Base-by-base conservation (phyloP, 345 rosid species). In the Eucalyptus guilfoylei region DNA sequence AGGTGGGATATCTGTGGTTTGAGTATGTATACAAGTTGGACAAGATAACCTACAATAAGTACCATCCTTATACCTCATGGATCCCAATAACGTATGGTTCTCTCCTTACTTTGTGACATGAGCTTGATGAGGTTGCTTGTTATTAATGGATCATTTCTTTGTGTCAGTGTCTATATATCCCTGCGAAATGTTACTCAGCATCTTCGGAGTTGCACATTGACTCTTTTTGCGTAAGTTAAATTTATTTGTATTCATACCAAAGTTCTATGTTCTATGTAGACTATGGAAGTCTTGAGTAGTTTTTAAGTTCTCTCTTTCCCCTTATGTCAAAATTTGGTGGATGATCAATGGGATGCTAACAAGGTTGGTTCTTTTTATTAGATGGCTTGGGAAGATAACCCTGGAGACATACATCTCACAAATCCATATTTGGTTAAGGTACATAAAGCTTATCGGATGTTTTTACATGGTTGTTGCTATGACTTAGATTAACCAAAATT, bases 61-160 rank as follows among this genome's bases (percentile, higher is more conserved):
- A 93, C 92, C 99, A 98, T 92, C 99, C 99, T 85, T 98, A 97
- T 90, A 98, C 99, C 86, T 98, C 99, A 11, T 98, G 99, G 99
- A 98, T 98, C 91, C 99, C 99, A 54, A 95, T 98, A 88, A 97
- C 99, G 99, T 98, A 95, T 21, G 97, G 50, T 81, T 88, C 89
- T 48, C 86, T 80, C 88, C 81, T 28, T 87, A 90, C 47, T 49
- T 40, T 32, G 90, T 40, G 62, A 34, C 67, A 86, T 62, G 12
- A 28, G 37, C 52, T 85, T 88, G 91, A 52, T 30, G 26, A 85
- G 48, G 80, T 50, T 60, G 24, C 12, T 87, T 91, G 52, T 45
- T 87, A 47, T 55, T 26, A 45, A 16, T 76, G 80, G 40, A 37
- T 91, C 80, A 32, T 45, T 89, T 88, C 64, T 88, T 87, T 93